phyloP scores from a whole-genome alignment of 495 filamentous ascomycete genomes.

The Penicillium antarcticum region DNA sequence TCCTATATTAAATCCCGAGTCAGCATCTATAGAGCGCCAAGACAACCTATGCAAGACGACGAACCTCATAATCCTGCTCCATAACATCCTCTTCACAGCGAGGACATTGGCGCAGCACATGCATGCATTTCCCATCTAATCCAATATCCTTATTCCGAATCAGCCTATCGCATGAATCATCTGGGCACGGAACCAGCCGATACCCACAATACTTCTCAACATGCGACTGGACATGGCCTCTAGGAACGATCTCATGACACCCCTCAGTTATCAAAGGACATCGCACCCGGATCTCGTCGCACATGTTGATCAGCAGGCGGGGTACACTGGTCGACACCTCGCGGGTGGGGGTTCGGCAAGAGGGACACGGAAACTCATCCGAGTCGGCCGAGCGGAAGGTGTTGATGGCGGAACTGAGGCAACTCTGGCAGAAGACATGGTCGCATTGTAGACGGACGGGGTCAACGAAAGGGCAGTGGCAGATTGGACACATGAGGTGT shows the following conservation, averaged over 20 bases:
- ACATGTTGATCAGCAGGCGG: conserved; percentile 59
- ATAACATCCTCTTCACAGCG: conserved; percentile 53
- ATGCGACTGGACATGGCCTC: conserved; percentile 70
- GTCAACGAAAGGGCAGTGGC: conserved; percentile 67
- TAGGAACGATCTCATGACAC: conserved; percentile 58
- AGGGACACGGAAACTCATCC: conserved; percentile 44
- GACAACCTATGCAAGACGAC: conserved; percentile 9
- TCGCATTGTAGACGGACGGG: conserved; percentile 73
- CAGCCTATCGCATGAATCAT: conserved; percentile 44
- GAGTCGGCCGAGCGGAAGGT: conserved; percentile 35
- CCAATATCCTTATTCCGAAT: conserved; percentile 46
- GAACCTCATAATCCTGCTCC: conserved; percentile 56
- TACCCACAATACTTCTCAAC: conserved; percentile 72
- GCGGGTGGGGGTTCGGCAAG: conserved; percentile 39
- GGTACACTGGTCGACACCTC: conserved; percentile 43
- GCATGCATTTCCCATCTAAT: conserved; percentile 49
- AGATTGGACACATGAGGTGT: conserved; percentile 82
- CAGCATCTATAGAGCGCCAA: neutral
- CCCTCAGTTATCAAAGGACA: conserved; percentile 65
- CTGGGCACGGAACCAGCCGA: conserved; percentile 61
- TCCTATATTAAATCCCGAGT: conserved; percentile 23
- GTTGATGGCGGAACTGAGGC: conserved; percentile 59
- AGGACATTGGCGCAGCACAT: conserved; percentile 50
- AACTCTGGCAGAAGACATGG: conserved; percentile 72
- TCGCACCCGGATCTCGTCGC: conserved; percentile 70